Percentiles rank a stretch among this genome's conserved stretches.
Conservation (phyloP, 2,329 filamentous ascomycete genomes). For the Rhinocladiella mackenziei region DNA sequence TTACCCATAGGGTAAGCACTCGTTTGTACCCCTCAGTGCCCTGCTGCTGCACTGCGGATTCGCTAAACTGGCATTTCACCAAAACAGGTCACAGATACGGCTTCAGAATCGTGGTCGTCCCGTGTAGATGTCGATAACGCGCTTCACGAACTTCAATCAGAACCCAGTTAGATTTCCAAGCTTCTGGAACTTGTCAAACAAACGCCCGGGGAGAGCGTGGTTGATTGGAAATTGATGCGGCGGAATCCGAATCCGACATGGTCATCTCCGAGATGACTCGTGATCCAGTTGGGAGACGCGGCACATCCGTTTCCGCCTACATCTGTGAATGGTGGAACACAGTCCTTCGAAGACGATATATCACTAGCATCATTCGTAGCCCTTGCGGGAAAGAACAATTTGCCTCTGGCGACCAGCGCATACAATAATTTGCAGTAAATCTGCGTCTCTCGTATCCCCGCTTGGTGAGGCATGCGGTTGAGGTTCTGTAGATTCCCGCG, state of each 20-base stretch:
- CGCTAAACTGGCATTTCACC: background rate
- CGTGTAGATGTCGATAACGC: background rate
- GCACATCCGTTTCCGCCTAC: background rate
- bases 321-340: background rate
- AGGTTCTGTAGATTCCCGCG: background rate
- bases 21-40: too few relatives aligned
- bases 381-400: background rate
- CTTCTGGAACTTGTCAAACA: background rate
- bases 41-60: too few relatives aligned
- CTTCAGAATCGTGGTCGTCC: background rate
- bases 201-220: background rate
- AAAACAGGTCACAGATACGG: background rate
- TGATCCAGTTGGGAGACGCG: background rate
- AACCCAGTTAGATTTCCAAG: too few relatives aligned
- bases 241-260: background rate
- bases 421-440: background rate
- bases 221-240: background rate
- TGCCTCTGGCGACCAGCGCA: background rate
- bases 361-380: background rate
- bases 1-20: background rate
- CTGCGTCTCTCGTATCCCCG: background rate
- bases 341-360: background rate
- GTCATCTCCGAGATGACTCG: background rate
- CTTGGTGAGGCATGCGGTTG: background rate
- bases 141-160: background rate